A percentile compares a stretch with the other conserved stretches of the same genome.
Evolutionary conservation across 2,329 filamentous ascomycete species (phyloP).

Genomic region (Calonectria henricotiae): DNA sequence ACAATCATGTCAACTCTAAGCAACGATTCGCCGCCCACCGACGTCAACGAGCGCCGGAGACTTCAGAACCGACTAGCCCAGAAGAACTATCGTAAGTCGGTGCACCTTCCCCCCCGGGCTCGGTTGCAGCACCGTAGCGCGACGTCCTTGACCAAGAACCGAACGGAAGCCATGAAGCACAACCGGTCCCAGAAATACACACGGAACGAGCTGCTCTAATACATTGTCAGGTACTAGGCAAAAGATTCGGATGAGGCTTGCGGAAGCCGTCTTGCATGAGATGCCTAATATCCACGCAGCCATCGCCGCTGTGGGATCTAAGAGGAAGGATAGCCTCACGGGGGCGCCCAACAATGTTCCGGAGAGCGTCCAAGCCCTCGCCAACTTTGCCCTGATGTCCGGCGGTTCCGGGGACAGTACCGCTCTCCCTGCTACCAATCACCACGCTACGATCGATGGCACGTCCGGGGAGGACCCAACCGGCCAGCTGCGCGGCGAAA

Average conservation of each 20-base stretch:
- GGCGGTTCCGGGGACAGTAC: not conserved
- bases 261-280: slow-evolving; percentile 1
- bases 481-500: not conserved
- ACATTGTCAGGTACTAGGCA: not conserved
- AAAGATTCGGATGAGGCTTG: not conserved
- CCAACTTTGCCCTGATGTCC: not conserved
- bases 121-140: not conserved
- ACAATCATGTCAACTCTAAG: slow-evolving; percentile 6
- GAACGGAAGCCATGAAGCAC: too few species aligned
- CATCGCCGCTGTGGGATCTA: not conserved
- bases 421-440: not conserved
- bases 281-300: slow-evolving; percentile 1
- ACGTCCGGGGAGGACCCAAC: not conserved
- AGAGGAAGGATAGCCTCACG: not conserved
- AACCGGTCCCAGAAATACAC: too few species aligned
- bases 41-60: not conserved
- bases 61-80: slow-evolving; percentile 1
- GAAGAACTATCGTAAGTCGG: not conserved
- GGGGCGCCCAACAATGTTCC: not conserved
- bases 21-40: slow-evolving; percentile 3
- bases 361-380: not conserved
- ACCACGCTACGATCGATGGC: not conserved
- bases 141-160: not conserved
- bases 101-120: not conserved
- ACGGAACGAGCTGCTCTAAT: not conserved